Evolutionary conservation across 768 basidiomycete genomes (phyloP), one percentile per base, ranked within the genome.

Genomic region (Podaxis sp.): DNA sequence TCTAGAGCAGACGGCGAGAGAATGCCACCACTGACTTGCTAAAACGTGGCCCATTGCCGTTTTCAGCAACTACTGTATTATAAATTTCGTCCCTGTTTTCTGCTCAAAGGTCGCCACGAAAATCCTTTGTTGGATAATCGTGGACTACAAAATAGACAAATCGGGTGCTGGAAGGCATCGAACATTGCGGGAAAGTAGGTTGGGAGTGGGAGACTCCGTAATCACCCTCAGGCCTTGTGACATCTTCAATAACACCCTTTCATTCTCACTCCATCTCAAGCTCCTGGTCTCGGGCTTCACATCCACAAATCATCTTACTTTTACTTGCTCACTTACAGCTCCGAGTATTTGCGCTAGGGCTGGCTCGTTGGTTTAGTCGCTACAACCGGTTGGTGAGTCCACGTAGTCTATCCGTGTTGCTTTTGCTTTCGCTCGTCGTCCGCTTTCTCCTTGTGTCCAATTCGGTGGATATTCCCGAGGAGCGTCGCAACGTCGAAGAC

Each of bases 311-410:
- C 44, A 28, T 27, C 48, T 16, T 51, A 10, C 50, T 32, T 21
- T n/a, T 13, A 25, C 48, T 50, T 51, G 48, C 37, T 23, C 28
- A 42, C 57, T 51, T 51, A 23, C 50, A 59, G 50, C 11, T 51
- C 38, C 27, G 57, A 51, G 57, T 51, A 28, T 13, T 51, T 14
- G 25, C 40, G 25, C 36, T 18, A 25, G 25, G 10, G 7, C 28
- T 21, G 38, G 16, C 13, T 42, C 28, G 37, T 38, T 32, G 37
- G 37, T 50, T 59, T 52, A 18, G 38, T 52, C 16, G 48, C 50
- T 25, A 42, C 57, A n/a, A 59, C 42, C 57, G 35, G 13, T 28
- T 9, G 46, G 62, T 63, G 50, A 64, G 63, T 68, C 62, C 65
- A 67, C 66, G 67, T 69, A 59, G 65, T 62, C 35, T 7, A 48